These are phyloP conservation scores for Neostapfia colusana DNA, from an alignment of 176 grass and related monocot genomes.

Conservation along the genomic window DNA sequence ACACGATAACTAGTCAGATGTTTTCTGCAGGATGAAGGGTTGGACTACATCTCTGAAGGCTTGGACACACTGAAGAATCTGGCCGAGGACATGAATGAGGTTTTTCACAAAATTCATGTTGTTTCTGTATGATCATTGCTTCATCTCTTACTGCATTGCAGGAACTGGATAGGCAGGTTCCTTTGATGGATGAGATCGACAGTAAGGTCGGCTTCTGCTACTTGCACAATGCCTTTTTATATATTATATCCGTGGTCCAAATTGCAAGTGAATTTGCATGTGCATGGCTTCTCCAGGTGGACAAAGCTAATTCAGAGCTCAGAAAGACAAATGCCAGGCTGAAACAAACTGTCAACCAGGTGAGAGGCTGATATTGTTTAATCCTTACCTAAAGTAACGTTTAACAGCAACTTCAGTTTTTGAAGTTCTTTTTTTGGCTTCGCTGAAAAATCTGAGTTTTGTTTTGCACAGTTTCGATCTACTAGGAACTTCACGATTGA, in stretches of 20 bases:
- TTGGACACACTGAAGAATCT: constrained; percentile 82
- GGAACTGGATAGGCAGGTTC: constrained; percentile 86
- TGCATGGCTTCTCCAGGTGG: constrained; percentile 47
- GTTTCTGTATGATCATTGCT: background rate
- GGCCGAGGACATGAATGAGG: constrained; percentile 86
- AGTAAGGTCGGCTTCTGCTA: constrained; percentile 49
- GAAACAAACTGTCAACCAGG: constrained; percentile 77
- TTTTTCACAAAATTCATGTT: constrained; percentile 11
- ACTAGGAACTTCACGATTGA: constrained; percentile 84
- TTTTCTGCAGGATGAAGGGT: constrained; percentile 59
- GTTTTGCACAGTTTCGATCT: constrained; percentile 60
- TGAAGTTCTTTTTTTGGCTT: background rate
- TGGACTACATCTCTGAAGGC: constrained; percentile 86
- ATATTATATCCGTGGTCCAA: background rate
- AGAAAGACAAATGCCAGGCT: constrained; percentile 85
- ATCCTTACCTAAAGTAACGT: background rate
- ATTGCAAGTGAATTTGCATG: background rate
- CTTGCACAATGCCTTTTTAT: background rate
- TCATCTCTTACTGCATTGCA: constrained; percentile 30
- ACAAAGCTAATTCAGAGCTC: constrained; percentile 74
- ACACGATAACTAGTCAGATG: background rate
- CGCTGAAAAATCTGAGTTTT: background rate
- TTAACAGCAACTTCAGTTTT: background rate
- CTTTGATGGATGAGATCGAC: constrained; percentile 91
- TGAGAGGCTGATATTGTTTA: background rate